Base-by-base conservation (phyloP, 106 monocot genomes). In the Ottelia alismoides region DNA sequence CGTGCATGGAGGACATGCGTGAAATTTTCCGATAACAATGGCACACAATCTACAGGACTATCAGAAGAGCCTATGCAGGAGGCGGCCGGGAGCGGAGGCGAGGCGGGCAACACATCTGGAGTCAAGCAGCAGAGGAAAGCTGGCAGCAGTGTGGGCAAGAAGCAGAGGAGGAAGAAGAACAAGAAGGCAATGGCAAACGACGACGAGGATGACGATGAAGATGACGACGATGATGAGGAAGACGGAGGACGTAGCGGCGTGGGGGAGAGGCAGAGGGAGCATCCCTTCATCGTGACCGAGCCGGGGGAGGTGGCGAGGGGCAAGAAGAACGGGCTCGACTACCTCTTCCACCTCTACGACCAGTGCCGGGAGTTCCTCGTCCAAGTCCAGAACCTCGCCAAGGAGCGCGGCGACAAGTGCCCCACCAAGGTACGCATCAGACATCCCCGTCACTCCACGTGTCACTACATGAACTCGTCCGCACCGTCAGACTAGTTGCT, bases 301-400 rank as follows among this genome's bases (percentile, higher is more conserved):
- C 94, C 94, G 9, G 94, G 94, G 3, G 94, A 96, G 71, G 88
- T 96, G 48, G 94, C 94, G 10, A 62, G 94, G 14, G 94, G 88
- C 17, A 96, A 96, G 71, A 96, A 96, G 88, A 96, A 96, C 68
- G 94, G 94, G 14, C 55, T 96, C 25, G 94, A 96, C 31, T 96
- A 96, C 58, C 61, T 96, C 25, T 96, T 96, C 73, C 84, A 96
- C 55, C 80, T 96, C 28, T 96, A 84, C 71, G 81, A 88, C 61
- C 88, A 88, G 69, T 96, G 94, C 75, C 65, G 84, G 27, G 78
- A 76, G 63, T 96, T 96, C 61, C 78, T 96, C 32, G 27, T 81
- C 27, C 81, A 88, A 52, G 90, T 90, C 16, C 91, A 96, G 62
- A 53, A 70, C 43, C 25, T 84, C 10, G 84, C 94, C 27, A 78